phyloP scores from a whole-genome alignment of 129 eudicot species.

The Sambucus nigra region DNA sequence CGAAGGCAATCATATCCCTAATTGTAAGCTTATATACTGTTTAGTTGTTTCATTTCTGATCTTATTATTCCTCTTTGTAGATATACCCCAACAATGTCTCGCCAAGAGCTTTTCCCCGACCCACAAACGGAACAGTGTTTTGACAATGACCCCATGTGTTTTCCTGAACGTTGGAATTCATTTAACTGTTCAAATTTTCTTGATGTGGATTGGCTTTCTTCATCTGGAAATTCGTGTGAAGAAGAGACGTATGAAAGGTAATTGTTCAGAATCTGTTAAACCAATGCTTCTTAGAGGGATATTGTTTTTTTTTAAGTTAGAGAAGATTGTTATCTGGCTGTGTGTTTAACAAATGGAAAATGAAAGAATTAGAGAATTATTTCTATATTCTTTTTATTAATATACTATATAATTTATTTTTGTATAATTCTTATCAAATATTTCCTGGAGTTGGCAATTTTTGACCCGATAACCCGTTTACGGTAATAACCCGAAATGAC shows the following conservation, averaged over 20 bases:
- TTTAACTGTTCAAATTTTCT: conserved; percentile 68
- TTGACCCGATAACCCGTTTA: too few species aligned
- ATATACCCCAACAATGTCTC: conserved; percentile 41
- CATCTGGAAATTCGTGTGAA: conserved; percentile 83
- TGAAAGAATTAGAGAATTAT: too few species aligned
- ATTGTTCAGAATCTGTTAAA: neutral
- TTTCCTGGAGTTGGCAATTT: too few species aligned
- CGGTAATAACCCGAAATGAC: too few species aligned
- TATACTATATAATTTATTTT: too few species aligned
- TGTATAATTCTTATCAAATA: too few species aligned
- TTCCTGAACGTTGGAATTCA: conserved; percentile 37
- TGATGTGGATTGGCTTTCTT: conserved; percentile 77
- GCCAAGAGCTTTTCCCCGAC: conserved; percentile 36
- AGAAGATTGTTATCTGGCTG: too few species aligned
- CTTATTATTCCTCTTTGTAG: conserved; percentile 29
- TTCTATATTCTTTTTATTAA: too few species aligned
- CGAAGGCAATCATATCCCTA: neutral
- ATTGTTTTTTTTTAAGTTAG: too few species aligned
- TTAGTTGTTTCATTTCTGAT: neutral
- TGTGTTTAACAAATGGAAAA: too few species aligned
- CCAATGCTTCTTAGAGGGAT: too few species aligned
- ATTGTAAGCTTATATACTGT: neutral
- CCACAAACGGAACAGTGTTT: conserved; percentile 26
- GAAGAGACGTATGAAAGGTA: conserved; percentile 85
- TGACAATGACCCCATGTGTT: conserved; percentile 37